phyloP scores from a whole-genome alignment of 2,329 filamentous ascomycete genomes.

The Colletotrichum lindemuthianum region DNA sequence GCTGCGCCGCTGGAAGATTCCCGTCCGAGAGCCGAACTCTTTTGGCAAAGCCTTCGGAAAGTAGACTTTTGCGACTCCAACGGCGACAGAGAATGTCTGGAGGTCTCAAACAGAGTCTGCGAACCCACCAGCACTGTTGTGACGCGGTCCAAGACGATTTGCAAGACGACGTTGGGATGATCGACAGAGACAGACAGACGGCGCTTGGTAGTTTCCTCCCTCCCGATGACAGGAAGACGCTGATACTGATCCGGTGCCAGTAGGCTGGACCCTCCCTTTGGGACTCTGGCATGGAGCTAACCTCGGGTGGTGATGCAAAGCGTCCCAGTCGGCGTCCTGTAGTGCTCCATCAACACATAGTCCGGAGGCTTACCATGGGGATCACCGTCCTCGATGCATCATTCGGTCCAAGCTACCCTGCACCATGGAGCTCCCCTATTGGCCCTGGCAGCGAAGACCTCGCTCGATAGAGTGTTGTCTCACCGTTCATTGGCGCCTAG shows the following conservation, averaged over 20 bases:
- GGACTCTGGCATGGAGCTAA: background rate
- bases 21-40: conserved; percentile 17
- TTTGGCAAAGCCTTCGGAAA: background rate
- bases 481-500: conserved; percentile 7
- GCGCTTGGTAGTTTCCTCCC: background rate
- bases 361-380: conserved; percentile 22
- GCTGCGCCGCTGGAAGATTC: conserved; percentile 21
- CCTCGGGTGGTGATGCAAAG: conserved; percentile 27
- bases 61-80: conserved; percentile 10
- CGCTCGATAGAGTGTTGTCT: conserved; percentile 26
- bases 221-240: conserved; percentile 6
- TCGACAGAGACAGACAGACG: conserved; percentile 3
- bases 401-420: conserved; percentile 25
- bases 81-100: conserved; percentile 19
- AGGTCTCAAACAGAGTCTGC: conserved; percentile 6
- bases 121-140: conserved; percentile 20
- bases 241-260: background rate
- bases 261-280: background rate
- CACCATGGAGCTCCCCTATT: conserved; percentile 12
- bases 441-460: background rate
- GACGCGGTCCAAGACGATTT: conserved; percentile 15
- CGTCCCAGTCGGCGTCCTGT: conserved; percentile 12
- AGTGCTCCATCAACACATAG: background rate
- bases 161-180: conserved; percentile 8
- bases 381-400: conserved; percentile 32